Base-by-base conservation (phyloP, 2,329 filamentous ascomycete species). In the Hypoxylon rubiginosum region DNA sequence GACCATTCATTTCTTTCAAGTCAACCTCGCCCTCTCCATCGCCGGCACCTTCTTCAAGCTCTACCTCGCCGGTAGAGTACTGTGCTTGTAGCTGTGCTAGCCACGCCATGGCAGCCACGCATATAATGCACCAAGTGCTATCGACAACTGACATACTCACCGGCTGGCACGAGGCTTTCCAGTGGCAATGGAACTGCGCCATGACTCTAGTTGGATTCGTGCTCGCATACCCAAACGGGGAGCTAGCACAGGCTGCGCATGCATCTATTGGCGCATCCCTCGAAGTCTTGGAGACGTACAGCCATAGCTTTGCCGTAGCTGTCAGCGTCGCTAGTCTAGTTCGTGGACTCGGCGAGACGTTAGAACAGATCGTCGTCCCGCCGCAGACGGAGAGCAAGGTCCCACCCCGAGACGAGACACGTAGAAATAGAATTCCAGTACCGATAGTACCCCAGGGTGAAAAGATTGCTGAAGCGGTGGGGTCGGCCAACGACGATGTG, bases 111-210 rank as follows among this genome's bases (percentile, higher is more conserved):
- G 70, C 75, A 1, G 58, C 78, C 6, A 80, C 78, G 6, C 68
- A 74, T 21, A 80, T 82, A 15, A 75, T 76, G 54, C 74, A 78
- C 17, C 78, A 81, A 53, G 68, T 77, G 3, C 61, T 78, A 17
- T 62, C 69, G 1, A 53, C 62, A 4, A 79, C 78, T 3, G 70
- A 74, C 11, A 70, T 80, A 21, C 64, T 81, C 0, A 64, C 65
- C 10, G 78, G 79, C 7, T 80, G 76, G 77, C 73, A 78, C 53
- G 76, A 79, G 52, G 72, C 75, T 0, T 82, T 80, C 50, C 77
- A 80, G 21, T 82, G 77, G 73, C 80, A 82, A 67, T 82, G 80
- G 78, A 78, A 81, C 62, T 78, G 80, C 1, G 58, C 65, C 17
- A 64, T 70, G 55, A 64, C 65, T 9, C 46, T 69, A 0, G 41